Evolutionary conservation across 495 filamentous ascomycete genomes (phyloP), one percentile per base, ranked within the genome.

Genomic region (Bombardia bombarda): DNA sequence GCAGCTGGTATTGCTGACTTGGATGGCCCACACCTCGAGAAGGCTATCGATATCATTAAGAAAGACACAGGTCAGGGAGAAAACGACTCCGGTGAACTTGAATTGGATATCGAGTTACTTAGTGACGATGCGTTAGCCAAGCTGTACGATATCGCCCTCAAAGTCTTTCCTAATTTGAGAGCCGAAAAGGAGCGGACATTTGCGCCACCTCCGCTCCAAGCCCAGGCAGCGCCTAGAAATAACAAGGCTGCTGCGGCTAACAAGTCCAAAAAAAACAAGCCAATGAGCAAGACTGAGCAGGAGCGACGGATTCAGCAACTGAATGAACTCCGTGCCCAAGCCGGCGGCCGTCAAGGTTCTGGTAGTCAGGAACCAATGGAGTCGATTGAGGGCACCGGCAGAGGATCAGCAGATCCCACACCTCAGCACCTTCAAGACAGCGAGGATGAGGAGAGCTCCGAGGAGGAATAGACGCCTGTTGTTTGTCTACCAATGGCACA

Each of bases 231-330:
- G 28, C 55, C 56, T 30, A 62, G 53, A 43, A 47, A 67, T 20
- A 74, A 69, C 47, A 57, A 63, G 18, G 64, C 74, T 12, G 68
- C 78, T 0, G 64, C 74, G 13, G 68, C 78, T 0, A 58, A 76
- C 12, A 87, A 86, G 63, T 76, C 83, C 13, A 95, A 94, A 71
- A 98, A 98, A 75, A 95, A 98, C 67, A 97, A 96, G 73, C 92
- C 92, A 0, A 98, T 97, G 92, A 90, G 84, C 69, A 90, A 89
- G 62, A 70, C 66, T 17, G 90, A 98, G 65, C 92, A 98, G 63
- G 89, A 96, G 57, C 79, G 82, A 7, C 84, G 83, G 51, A 94
- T 98, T 57, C 75, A 80, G 40, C 76, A 85, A 62, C 78, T 98
- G 14, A 73, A 82, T 58, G 77, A 75, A 53, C 66, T 79, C 3